A percentile compares a stretch with the other conserved stretches of the same genome.
phyloP scores from a whole-genome alignment of 352 stramenopile species.

The Phytophthora uliginosa region DNA sequence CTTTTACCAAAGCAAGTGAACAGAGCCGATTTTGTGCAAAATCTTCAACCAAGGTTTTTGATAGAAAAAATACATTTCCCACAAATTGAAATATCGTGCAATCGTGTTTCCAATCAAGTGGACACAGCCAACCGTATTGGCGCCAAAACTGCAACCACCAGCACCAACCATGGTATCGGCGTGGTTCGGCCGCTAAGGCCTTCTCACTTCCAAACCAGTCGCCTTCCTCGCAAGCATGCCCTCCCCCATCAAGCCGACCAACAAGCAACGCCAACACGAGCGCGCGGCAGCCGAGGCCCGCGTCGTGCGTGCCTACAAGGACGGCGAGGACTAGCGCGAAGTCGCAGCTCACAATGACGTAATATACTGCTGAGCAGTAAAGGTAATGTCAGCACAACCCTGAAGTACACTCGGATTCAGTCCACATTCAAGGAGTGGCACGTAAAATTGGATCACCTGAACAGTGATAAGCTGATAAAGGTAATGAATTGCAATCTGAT shows the following conservation, averaged over 20 bases:
- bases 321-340: neutral
- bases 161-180: neutral
- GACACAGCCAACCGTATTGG: too few relatives aligned
- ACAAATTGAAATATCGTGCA: too few relatives aligned
- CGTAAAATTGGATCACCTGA: neutral
- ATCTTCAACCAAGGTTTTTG: too few relatives aligned
- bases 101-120: too few relatives aligned
- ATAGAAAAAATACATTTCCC: too few relatives aligned
- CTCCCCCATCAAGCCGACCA: neutral
- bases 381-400: neutral
- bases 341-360: conserved; percentile 15
- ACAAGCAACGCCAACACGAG: neutral
- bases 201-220: neutral
- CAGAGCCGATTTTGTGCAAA: too few relatives aligned
- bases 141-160: neutral
- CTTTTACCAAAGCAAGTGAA: too few relatives aligned
- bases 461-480: conserved; percentile 1
- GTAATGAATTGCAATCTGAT: conserved; percentile 1
- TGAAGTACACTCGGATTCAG: neutral
- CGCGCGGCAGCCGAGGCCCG: neutral
- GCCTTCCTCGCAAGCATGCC: neutral
- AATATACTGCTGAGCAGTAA: neutral
- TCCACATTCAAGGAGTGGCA: neutral
- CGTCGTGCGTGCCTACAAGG: neutral
- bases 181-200: too few relatives aligned